Evolutionary conservation across 768 basidiomycete species (phyloP).

Genomic region (Lactifluus echinatus): DNA sequence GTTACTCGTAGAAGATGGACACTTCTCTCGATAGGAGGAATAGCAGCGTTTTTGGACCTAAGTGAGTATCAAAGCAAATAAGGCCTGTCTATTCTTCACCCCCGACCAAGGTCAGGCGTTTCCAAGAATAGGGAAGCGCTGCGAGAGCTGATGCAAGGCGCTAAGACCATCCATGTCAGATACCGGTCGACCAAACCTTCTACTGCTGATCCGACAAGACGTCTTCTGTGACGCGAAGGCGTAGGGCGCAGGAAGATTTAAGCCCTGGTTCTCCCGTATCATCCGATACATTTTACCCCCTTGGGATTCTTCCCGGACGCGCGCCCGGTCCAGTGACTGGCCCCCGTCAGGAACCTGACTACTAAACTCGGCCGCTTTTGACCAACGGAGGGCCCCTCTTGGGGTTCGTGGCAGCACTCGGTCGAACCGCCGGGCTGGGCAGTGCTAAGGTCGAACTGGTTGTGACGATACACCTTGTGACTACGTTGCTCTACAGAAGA

Average conservation of each 20-base stretch:
- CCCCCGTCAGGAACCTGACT: not conserved
- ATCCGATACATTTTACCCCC: conserved; percentile 8
- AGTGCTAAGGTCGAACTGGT: not conserved
- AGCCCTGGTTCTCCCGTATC: conserved; percentile 4
- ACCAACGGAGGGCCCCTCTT: not conserved
- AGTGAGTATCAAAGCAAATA: not conserved
- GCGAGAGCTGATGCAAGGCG: not conserved
- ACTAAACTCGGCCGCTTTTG: not conserved
- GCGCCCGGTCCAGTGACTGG: not conserved
- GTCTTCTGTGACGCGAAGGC: conserved; percentile 7
- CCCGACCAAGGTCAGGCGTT: not conserved
- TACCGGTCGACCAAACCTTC: conserved; percentile 15
- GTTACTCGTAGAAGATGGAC: not conserved
- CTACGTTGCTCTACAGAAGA: conserved; percentile 3
- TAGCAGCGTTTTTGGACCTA: not conserved
- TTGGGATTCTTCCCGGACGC: not conserved
- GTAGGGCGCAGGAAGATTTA: conserved; percentile 1
- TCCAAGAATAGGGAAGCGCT: not conserved
- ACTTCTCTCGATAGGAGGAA: not conserved
- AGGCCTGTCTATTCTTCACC: not conserved
- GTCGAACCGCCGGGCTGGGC: not conserved
- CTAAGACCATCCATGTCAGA: not conserved
- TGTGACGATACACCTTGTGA: conserved; percentile 1
- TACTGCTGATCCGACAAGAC: conserved; percentile 12
- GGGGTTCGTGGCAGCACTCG: not conserved